These are phyloP conservation scores for Fusarium liriodendri DNA, from an alignment of 2,329 filamentous ascomycete species.

Conservation along the genomic window DNA sequence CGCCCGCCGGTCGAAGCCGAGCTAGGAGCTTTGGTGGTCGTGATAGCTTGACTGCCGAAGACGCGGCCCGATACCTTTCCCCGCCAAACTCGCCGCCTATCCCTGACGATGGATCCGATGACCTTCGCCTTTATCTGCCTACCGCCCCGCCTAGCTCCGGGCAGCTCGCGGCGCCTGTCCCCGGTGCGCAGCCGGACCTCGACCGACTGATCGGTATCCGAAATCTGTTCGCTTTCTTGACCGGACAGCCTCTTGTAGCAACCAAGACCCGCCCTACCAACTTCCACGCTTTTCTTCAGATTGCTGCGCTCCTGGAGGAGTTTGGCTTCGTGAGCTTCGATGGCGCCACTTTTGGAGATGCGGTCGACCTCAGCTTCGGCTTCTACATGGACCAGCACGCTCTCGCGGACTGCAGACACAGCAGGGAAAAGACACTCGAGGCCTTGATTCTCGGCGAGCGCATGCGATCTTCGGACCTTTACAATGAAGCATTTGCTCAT, in stretches of 20 bases:
- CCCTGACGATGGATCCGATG: conserved; percentile 52
- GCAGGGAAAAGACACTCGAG: conserved; percentile 89
- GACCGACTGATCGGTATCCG: conserved; percentile 69
- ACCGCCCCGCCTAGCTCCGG: conserved; percentile 52
- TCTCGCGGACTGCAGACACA: conserved; percentile 83
- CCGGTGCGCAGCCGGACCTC: conserved; percentile 53
- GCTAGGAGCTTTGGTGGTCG: conserved; percentile 60
- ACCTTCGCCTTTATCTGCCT: conserved; percentile 65
- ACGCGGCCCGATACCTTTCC: conserved; percentile 56
- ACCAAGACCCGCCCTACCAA: conserved; percentile 63
- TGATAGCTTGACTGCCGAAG: conserved; percentile 60
- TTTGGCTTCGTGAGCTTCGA: conserved; percentile 69
- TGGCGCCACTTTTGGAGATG: conserved; percentile 68
- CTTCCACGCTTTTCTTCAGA: conserved; percentile 66
- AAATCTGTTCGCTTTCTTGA: conserved; percentile 75
- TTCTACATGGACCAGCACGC: conserved; percentile 81
- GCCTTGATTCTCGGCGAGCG: conserved; percentile 89
- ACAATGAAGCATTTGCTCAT: conserved; percentile 92
- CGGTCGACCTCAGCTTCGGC: conserved; percentile 73
- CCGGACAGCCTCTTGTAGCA: conserved; percentile 70
- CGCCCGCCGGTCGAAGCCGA: conserved; percentile 47
- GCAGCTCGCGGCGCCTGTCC: conserved; percentile 49
- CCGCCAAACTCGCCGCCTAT: conserved; percentile 53
- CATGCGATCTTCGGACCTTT: conserved; percentile 84
- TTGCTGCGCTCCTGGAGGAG: conserved; percentile 65